These are phyloP conservation scores for Vanrija sp. DNA, from an alignment of 1,284 basidiomycete species.

Conservation along the genomic window DNA sequence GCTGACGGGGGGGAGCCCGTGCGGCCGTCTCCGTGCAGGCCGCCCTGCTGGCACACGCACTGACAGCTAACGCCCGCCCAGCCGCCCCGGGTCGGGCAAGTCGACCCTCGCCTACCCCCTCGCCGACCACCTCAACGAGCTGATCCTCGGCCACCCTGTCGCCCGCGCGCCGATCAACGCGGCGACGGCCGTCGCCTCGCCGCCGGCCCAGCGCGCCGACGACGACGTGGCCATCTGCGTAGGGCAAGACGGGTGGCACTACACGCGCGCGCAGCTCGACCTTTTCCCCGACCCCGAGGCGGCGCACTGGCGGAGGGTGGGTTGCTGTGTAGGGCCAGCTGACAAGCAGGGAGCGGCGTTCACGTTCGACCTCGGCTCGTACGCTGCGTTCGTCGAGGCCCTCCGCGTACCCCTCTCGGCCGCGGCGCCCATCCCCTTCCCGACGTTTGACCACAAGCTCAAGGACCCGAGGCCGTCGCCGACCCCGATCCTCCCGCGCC, in stretches of 20 bases:
- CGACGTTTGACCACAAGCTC: constrained; percentile 51
- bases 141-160: constrained; percentile 15
- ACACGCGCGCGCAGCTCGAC: constrained; percentile 46
- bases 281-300: constrained; percentile 57
- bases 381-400: constrained; percentile 69
- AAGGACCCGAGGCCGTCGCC: constrained; percentile 53
- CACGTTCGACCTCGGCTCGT: constrained; percentile 54
- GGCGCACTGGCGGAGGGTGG: constrained; percentile 62
- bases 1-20: neutral
- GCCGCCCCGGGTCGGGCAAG: constrained; percentile 53
- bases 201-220: neutral
- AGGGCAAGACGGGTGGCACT: constrained; percentile 55
- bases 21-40: neutral
- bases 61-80: neutral
- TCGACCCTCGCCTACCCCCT: constrained; percentile 50
- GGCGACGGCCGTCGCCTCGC: constrained; percentile 6
- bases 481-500: constrained; percentile 57
- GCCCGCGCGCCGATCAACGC: neutral
- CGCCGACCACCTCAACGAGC: constrained; percentile 40
- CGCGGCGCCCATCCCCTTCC: constrained; percentile 39
- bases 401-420: constrained; percentile 57
- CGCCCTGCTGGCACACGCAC: neutral
- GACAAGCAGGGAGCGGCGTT: constrained; percentile 47
- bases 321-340: constrained; percentile 24
- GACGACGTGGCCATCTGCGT: constrained; percentile 46